Evolutionary conservation across 2,329 filamentous ascomycete genomes (phyloP), one percentile per base, ranked within the genome.

Genomic region (Colletotrichum tropicicola): DNA sequence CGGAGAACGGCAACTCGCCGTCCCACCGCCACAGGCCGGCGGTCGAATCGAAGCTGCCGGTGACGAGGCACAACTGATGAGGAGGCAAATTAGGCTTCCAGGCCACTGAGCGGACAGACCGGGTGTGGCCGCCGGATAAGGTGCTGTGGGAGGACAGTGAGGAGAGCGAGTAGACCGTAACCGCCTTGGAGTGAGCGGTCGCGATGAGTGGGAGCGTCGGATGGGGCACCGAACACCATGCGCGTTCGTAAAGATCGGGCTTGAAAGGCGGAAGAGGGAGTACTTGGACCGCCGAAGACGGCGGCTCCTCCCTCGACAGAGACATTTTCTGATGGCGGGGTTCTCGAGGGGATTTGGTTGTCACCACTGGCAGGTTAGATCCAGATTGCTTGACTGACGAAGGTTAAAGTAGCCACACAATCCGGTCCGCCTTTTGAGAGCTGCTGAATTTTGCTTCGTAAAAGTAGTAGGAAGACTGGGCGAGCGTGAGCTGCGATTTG

Each of bases 1-100:
- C 67, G 25, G 58, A 30, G 35, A 62, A 67, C 6, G 68, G 54
- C 15, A 65, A 39, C 55, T 83, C 82, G 69, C 84, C 84, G 70
- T 88, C 87, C 79, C 86, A 89, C 68, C 87, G 89, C 95, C 90
- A 97, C 71, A 92, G 87, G 9, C 94, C 96, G 2, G 95, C 94
- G 1, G 92, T 97, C 15, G 93, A 91, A 77, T 99, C 96, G 75
- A 99, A 99, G 75, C 92, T 96, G 4, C 93, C 96, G 0, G 94
- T 97, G 5, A 95, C 94, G 15, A 98, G 86, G 45, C 95, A 93
- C 59, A 92, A 90, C 74, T 90, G 88, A 66, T 83, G 79, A 3
- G 81, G 79, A 13, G 85, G 80, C 44, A 87, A 79, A 65, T 85
- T 85, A 0, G 94, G 94, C 79, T 97, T 97, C 96, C 96, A 68